A percentile compares a stretch with the other conserved stretches of the same genome.
Evolutionary conservation across 306 rosid genomes (phyloP).

Genomic region (apple (Malus domestica)): DNA sequence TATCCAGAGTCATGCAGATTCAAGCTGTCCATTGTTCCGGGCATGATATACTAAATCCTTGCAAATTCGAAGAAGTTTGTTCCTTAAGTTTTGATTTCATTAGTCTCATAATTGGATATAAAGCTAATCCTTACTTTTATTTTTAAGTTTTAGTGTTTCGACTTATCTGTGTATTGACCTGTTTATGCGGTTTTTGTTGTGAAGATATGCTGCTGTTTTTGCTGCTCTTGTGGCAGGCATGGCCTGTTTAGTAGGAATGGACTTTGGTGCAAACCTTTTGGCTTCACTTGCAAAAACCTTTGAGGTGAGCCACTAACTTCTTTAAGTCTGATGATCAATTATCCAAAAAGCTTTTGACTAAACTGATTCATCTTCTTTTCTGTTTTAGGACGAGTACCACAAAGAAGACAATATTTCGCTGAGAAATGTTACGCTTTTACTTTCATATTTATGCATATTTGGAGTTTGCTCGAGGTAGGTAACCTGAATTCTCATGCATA

Average conservation of each 20-base stretch:
- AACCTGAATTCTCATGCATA: not conserved
- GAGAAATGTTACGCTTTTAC: conserved; percentile 72
- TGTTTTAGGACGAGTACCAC: conserved; percentile 62
- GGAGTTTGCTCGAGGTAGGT: conserved; percentile 83
- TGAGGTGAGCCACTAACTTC: conserved; percentile 43
- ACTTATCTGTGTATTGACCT: not conserved
- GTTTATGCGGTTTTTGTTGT: not conserved
- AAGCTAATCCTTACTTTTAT: not conserved
- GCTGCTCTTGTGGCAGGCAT: conserved; percentile 87
- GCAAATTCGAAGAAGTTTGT: not conserved
- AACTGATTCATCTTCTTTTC: not conserved
- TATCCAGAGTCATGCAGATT: not conserved
- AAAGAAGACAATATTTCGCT: conserved; percentile 78
- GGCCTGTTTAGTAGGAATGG: conserved; percentile 71
- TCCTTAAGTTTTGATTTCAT: not conserved
- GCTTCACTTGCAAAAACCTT: conserved; percentile 74
- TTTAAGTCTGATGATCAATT: not conserved
- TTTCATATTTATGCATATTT: conserved; percentile 70
- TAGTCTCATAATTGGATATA: not conserved
- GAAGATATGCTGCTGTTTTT: conserved; percentile 88
- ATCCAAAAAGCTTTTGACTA: not conserved
- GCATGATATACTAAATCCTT: not conserved
- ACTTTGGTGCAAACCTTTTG: conserved; percentile 75
- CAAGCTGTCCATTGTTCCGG: not conserved
- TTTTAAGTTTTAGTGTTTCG: not conserved